Evolutionary conservation across 2,329 filamentous ascomycete species (phyloP).

Genomic region (Aspergillus sp.): DNA sequence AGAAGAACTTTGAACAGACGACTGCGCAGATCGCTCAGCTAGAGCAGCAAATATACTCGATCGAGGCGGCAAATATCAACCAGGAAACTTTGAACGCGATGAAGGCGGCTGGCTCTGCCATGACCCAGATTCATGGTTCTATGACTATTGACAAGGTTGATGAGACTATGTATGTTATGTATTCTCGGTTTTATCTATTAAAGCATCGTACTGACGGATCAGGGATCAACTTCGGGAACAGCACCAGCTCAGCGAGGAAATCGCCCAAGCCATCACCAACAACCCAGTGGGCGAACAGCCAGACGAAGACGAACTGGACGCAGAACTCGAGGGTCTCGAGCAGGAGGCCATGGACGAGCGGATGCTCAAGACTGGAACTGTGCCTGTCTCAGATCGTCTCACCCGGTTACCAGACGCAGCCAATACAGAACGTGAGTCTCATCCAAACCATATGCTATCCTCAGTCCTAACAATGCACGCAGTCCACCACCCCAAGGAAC

Average conservation of each 20-base stretch:
- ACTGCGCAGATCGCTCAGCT: conserved; percentile 83
- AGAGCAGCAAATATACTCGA: conserved; percentile 92
- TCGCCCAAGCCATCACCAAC: conserved; percentile 76
- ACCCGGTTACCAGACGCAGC: conserved; percentile 71
- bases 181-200: not conserved
- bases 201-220: conserved; percentile 3
- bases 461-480: conserved; percentile 6
- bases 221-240: conserved; percentile 91
- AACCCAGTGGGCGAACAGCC: conserved; percentile 62
- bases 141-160: conserved; percentile 94
- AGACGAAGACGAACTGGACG: conserved; percentile 82
- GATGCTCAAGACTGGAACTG: conserved; percentile 83
- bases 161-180: conserved; percentile 84
- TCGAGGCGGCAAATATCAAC: conserved; percentile 98
- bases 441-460: not conserved
- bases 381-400: conserved; percentile 75
- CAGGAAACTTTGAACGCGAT: conserved; percentile 91
- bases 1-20: conserved; percentile 88
- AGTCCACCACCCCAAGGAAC: conserved; percentile 45
- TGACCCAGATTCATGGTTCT: conserved; percentile 87
- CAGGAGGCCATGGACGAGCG: conserved; percentile 90
- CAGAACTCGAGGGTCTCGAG: conserved; percentile 79
- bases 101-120: conserved; percentile 83
- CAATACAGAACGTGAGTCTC: conserved; percentile 67
- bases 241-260: conserved; percentile 89